phyloP scores from a whole-genome alignment of 768 basidiomycete species.

The Saitozyma podzolica region DNA sequence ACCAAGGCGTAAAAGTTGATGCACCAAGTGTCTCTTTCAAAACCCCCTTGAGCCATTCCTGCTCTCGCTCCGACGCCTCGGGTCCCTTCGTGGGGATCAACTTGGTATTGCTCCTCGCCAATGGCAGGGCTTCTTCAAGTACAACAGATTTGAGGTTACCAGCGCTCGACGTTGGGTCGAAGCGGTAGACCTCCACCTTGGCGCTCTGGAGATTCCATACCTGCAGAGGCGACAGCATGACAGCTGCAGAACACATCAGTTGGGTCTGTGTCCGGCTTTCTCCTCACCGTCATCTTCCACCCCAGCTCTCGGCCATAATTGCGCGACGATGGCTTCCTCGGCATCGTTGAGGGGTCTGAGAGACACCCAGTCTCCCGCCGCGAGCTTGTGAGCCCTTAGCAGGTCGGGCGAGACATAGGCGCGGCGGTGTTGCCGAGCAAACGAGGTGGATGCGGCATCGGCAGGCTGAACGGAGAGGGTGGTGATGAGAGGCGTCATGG shows the following conservation, averaged over 20 bases:
- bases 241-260: background rate
- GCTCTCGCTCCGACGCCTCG: constrained; percentile 23
- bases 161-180: constrained; percentile 9
- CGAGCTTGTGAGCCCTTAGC: constrained; percentile 33
- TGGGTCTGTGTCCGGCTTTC: background rate
- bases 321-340: constrained; percentile 13
- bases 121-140: background rate
- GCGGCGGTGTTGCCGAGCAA: constrained; percentile 12
- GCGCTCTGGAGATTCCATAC: background rate
- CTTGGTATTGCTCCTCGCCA: background rate
- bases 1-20: background rate
- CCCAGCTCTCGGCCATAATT: constrained; percentile 44
- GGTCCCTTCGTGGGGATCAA: too few relatives aligned
- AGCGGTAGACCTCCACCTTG: constrained; percentile 23
- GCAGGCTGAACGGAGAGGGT: too few relatives aligned
- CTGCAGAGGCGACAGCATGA: constrained; percentile 5
- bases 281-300: constrained; percentile 35
- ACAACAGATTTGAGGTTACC: too few relatives aligned
- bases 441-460: background rate
- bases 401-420: constrained; percentile 39
- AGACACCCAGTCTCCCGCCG: constrained; percentile 48
- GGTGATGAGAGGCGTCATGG: too few relatives aligned
- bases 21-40: constrained; percentile 42
- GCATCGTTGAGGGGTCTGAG: constrained; percentile 7
- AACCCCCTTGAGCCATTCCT: constrained; percentile 33